These are phyloP conservation scores for Cladorrhinum sp. DNA, from an alignment of 2,329 filamentous ascomycete species.

Conservation along the genomic window DNA sequence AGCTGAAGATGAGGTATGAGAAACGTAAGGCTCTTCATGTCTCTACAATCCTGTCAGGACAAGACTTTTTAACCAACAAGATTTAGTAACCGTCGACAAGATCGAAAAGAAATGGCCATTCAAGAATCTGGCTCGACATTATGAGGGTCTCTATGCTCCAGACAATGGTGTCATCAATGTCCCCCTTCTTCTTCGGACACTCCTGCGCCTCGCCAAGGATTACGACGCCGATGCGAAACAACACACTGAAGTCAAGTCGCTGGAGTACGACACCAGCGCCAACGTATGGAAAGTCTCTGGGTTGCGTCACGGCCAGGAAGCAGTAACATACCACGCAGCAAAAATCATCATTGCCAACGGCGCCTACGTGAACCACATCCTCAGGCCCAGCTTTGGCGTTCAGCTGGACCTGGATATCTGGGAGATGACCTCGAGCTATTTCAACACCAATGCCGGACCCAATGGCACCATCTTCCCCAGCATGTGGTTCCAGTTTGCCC, in stretches of 20 bases:
- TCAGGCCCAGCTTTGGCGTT: constrained; percentile 18
- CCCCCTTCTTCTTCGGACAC: constrained; percentile 50
- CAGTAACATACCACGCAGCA: not conserved
- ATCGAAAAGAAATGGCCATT: constrained; percentile 11
- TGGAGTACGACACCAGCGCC: not conserved
- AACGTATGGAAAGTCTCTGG: constrained; percentile 12
- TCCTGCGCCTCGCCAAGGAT: constrained; percentile 39
- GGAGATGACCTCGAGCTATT: constrained; percentile 22
- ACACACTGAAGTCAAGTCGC: constrained; percentile 9
- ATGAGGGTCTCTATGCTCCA: constrained; percentile 8
- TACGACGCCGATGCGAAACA: constrained; percentile 21
- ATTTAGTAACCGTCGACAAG: constrained; percentile 7
- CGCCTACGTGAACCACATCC: constrained; percentile 20
- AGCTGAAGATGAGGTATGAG: not conserved
- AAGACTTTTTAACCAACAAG: not conserved
- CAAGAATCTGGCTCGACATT: constrained; percentile 8
- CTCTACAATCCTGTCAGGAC: not conserved
- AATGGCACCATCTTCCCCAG: constrained; percentile 21
- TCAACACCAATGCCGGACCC: constrained; percentile 20
- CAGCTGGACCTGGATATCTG: constrained; percentile 20
- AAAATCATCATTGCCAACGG: constrained; percentile 18
- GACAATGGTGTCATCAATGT: constrained; percentile 45
- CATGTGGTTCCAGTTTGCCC: constrained; percentile 23
- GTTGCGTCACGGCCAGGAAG: not conserved
- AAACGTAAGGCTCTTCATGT: not conserved